Evolutionary conservation across 192 early-diverging fungal genomes (phyloP).

Genomic region (Dissophora globulifera): DNA sequence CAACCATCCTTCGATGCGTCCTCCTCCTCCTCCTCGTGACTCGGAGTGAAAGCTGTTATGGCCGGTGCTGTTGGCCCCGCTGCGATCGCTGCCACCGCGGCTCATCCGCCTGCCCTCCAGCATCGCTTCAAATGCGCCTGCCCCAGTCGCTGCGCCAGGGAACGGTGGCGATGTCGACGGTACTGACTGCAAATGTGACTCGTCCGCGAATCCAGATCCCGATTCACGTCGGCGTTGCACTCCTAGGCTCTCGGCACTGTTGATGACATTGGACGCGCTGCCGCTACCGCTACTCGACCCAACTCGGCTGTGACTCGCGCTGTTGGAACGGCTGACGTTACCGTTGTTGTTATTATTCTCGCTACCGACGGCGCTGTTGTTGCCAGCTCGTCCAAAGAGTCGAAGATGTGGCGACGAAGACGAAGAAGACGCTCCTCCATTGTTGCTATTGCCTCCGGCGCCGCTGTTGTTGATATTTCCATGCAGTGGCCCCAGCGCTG

Average conservation of each 20-base stretch:
- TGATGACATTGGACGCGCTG: conserved; percentile 13
- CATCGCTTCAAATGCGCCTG: conserved; percentile 25
- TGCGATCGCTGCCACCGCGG: conserved; percentile 38
- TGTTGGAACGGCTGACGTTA: conserved; percentile 20
- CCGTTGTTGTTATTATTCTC: conserved; percentile 5
- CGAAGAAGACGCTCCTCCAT: too few relatives aligned
- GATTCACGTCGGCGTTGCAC: conserved; percentile 18
- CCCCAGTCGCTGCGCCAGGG: background rate
- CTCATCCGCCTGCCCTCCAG: conserved; percentile 45
- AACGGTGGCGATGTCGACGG: conserved; percentile 9
- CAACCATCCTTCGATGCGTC: conserved; percentile 40
- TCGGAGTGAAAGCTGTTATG: conserved; percentile 49
- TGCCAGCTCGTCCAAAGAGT: conserved; percentile 27
- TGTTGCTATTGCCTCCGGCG: background rate
- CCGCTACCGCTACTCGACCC: conserved; percentile 32
- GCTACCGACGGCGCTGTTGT: background rate
- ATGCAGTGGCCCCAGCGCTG: conserved; percentile 14
- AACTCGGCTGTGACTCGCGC: conserved; percentile 26
- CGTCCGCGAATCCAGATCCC: conserved; percentile 16
- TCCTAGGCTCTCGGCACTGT: conserved; percentile 7
- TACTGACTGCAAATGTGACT: background rate
- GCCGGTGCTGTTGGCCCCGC: conserved; percentile 27
- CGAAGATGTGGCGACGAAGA: conserved; percentile 24
- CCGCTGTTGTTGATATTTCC: background rate
- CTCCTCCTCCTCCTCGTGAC: conserved; percentile 30